Evolutionary conservation across 805 yeast species (phyloP).

Genomic region (Candida dendrica): DNA sequence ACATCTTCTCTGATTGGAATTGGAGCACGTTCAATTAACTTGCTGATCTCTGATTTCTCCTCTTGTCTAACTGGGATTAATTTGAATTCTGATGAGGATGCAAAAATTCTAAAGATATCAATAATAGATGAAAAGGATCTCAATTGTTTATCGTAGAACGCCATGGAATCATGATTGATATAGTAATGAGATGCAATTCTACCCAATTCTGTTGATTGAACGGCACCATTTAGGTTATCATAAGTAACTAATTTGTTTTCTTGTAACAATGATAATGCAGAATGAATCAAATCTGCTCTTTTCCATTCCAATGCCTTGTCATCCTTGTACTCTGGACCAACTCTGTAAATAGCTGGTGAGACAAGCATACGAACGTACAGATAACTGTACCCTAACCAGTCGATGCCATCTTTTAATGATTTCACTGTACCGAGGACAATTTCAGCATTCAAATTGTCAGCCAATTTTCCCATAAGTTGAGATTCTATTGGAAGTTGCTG

Average conservation of each 20-base stretch:
- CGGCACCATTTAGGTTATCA: constrained; percentile 38
- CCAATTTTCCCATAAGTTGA: constrained; percentile 62
- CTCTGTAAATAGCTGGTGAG: constrained; percentile 69
- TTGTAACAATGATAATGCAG: constrained; percentile 60
- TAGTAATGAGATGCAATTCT: constrained; percentile 82
- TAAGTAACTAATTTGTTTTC: constrained; percentile 55
- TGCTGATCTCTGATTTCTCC: constrained; percentile 67
- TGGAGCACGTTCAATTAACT: constrained; percentile 69
- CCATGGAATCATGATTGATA: constrained; percentile 68
- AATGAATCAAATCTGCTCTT: constrained; percentile 63
- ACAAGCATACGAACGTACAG: constrained; percentile 70
- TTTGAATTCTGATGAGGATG: constrained; percentile 80
- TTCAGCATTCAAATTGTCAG: constrained; percentile 83
- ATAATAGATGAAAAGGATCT: constrained; percentile 60
- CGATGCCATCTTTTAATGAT: constrained; percentile 56
- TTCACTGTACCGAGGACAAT: constrained; percentile 64
- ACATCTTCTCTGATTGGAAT: constrained; percentile 74
- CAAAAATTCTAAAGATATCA: constrained; percentile 71
- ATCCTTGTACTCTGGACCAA: constrained; percentile 54
- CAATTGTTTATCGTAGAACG: constrained; percentile 53
- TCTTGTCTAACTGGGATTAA: constrained; percentile 80
- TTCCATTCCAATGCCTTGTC: constrained; percentile 44
- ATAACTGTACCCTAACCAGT: constrained; percentile 78
- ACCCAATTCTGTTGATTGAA: constrained; percentile 66
- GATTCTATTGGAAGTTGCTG: constrained; percentile 92